These are phyloP conservation scores for Pontederia crassipes DNA, from an alignment of 176 grass and related monocot genomes.

Conservation along the genomic window DNA sequence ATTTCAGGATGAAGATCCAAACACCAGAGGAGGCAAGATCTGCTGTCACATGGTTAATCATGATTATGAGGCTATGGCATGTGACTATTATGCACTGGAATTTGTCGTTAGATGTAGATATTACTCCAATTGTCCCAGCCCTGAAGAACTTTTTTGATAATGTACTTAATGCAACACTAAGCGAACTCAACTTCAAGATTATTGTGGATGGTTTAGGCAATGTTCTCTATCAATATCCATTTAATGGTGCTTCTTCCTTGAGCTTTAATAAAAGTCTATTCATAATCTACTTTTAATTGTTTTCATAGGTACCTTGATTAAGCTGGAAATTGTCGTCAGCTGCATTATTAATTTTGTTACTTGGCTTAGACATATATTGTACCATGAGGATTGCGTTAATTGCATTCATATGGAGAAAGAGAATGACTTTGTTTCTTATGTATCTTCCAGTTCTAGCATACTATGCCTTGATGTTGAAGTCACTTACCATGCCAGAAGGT, in stretches of 20 bases:
- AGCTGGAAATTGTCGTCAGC: too few species aligned
- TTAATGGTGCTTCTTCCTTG: conserved; percentile 49
- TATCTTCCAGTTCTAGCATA: conserved; percentile 73
- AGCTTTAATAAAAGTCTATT: neutral
- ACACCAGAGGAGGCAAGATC: conserved; percentile 87
- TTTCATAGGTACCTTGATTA: too few species aligned
- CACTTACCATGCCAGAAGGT: conserved; percentile 93
- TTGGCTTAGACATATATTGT: neutral
- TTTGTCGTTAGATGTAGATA: conserved; percentile 73
- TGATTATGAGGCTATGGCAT: conserved; percentile 93
- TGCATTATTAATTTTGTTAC: neutral
- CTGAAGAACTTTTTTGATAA: conserved; percentile 90
- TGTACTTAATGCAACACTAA: conserved; percentile 86
- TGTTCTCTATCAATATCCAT: conserved; percentile 92
- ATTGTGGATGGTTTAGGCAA: conserved; percentile 82
- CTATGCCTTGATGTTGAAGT: conserved; percentile 86
- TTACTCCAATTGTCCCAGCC: conserved; percentile 79
- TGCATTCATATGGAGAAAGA: conserved; percentile 4
- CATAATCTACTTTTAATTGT: too few species aligned
- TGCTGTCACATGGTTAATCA: conserved; percentile 98
- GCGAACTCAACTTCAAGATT: conserved; percentile 94
- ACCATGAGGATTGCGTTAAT: neutral
- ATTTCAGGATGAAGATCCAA: conserved; percentile 99
- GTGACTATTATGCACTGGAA: conserved; percentile 89
- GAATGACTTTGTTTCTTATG: conserved; percentile 27